Conservation (phyloP, 1,284 basidiomycete genomes). For the Dichomitus squalens region DNA sequence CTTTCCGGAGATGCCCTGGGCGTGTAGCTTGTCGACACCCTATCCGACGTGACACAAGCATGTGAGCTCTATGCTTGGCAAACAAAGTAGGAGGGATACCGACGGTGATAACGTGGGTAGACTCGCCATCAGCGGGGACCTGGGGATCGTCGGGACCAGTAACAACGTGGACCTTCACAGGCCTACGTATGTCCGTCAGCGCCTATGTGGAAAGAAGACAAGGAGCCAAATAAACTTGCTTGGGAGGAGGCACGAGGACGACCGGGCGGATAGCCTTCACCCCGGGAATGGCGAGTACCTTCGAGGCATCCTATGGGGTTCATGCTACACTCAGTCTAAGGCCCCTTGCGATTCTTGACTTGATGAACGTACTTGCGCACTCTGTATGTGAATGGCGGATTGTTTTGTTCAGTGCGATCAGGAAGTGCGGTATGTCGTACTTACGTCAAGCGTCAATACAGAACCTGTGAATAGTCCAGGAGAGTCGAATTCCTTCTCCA, state of each 20-base stretch:
- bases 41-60: constrained; percentile 9
- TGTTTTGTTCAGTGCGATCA: not conserved
- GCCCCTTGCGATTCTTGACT: too few relatives aligned
- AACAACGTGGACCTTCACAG: constrained; percentile 32
- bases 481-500: constrained; percentile 43
- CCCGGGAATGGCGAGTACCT: constrained; percentile 28
- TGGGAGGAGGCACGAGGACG: constrained; percentile 28
- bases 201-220: not conserved
- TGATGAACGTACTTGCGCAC: constrained; percentile 8
- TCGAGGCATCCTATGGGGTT: constrained; percentile 24
- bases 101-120: constrained; percentile 40
- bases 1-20: constrained; percentile 48
- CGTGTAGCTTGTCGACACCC: constrained; percentile 53
- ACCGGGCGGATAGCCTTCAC: constrained; percentile 37
- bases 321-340: not conserved
- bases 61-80: not conserved
- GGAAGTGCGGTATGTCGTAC: not conserved
- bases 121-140: constrained; percentile 35
- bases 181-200: constrained; percentile 24
- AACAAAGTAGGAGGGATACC: not conserved
- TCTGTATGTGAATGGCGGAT: not conserved
- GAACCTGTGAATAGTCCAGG: constrained; percentile 48
- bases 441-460: constrained; percentile 39
- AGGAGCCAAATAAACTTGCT: constrained; percentile 18
- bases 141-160: constrained; percentile 37